These are phyloP conservation scores for Colletotrichum truncatum DNA, from an alignment of 2,329 filamentous ascomycete genomes.

Conservation along the genomic window DNA sequence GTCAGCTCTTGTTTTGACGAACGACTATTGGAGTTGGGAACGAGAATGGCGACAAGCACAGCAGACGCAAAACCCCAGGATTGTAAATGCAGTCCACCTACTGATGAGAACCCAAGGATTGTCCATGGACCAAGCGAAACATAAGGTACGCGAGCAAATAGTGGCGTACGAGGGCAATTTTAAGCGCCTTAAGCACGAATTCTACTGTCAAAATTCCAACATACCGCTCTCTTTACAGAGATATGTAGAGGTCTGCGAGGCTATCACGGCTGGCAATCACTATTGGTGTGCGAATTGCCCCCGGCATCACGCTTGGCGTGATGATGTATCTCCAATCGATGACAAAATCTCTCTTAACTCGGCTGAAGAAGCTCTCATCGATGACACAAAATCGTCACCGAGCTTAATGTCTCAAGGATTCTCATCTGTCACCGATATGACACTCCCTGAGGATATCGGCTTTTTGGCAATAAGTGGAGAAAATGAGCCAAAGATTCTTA, in stretches of 20 bases:
- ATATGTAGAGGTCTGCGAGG: constrained; percentile 6
- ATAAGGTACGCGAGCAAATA: not conserved
- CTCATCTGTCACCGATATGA: not conserved
- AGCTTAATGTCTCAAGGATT: not conserved
- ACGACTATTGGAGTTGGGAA: constrained; percentile 23
- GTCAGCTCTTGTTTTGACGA: constrained; percentile 6
- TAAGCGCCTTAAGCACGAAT: not conserved
- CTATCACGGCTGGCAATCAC: constrained; percentile 5
- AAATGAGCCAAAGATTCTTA: rapidly evolving
- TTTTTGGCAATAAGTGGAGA: not conserved
- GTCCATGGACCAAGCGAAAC: not conserved
- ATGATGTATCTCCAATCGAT: not conserved
- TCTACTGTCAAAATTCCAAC: not conserved
- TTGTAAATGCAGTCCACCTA: constrained; percentile 8
- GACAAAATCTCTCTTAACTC: not conserved
- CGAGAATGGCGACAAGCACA: constrained; percentile 10
- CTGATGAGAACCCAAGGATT: constrained; percentile 4
- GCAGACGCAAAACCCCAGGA: not conserved
- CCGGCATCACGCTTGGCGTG: constrained; percentile 1
- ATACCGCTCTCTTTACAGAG: not conserved
- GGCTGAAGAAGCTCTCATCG: not conserved
- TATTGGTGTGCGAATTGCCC: constrained; percentile 19
- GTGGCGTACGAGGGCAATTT: not conserved
- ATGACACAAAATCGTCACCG: not conserved
- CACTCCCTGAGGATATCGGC: not conserved